Evolutionary conservation across 495 filamentous ascomycete species (phyloP).

Genomic region (Chaetomium fimeti): DNA sequence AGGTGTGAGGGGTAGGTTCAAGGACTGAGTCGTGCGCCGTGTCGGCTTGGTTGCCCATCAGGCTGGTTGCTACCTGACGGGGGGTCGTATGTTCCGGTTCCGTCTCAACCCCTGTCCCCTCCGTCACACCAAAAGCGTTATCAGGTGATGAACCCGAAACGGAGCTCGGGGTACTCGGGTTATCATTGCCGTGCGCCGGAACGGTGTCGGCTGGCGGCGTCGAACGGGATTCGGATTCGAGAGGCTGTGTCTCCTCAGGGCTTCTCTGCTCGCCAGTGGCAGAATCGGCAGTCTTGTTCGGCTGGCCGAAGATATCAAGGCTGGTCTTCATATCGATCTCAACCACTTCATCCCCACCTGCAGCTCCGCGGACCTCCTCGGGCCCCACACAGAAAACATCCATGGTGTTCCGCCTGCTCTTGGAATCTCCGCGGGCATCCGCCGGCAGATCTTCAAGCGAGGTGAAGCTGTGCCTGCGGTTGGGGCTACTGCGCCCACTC

Average conservation of each 20-base stretch:
- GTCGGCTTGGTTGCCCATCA: slow-evolving; percentile 3
- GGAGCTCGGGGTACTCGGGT: neutral
- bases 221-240: neutral
- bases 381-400: slow-evolving; percentile 17
- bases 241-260: neutral
- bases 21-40: neutral
- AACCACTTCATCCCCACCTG: slow-evolving; percentile 11
- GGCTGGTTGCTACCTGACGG: slow-evolving; percentile 27
- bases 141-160: slow-evolving; percentile 7
- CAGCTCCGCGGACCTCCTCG: neutral
- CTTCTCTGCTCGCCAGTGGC: neutral
- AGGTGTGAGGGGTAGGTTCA: slow-evolving; percentile 3
- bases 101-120: neutral
- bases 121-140: slow-evolving; percentile 4
- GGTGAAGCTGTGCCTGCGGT: slow-evolving; percentile 36
- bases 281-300: neutral
- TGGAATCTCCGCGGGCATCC: neutral
- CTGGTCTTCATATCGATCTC: slow-evolving; percentile 35
- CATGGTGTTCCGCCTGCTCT: slow-evolving; percentile 28
- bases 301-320: slow-evolving; percentile 35
- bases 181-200: neutral
- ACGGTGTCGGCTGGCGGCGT: neutral
- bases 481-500: slow-evolving; percentile 17
- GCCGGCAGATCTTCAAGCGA: neutral
- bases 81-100: slow-evolving; percentile 7